Evolutionary conservation across 345 rosid genomes (phyloP).

Genomic region (Populus simonii): DNA sequence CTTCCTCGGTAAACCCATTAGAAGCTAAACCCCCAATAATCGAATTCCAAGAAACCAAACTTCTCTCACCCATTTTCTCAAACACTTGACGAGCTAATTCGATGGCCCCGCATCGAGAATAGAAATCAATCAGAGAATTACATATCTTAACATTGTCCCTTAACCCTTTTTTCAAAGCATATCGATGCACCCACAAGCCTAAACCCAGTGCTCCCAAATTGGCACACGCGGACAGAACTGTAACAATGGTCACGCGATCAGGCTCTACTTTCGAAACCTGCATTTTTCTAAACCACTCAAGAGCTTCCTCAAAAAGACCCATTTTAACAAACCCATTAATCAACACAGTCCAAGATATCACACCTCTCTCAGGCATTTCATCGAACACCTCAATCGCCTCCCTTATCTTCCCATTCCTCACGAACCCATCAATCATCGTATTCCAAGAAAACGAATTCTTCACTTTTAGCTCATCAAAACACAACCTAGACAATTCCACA

Average conservation of each 20-base stretch:
- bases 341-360: slow-evolving; percentile 25
- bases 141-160: slow-evolving; percentile 17
- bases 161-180: slow-evolving; percentile 13
- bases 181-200: slow-evolving; percentile 29
- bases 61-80: slow-evolving; percentile 14
- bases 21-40: slow-evolving; percentile 25
- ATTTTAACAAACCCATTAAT: slow-evolving; percentile 29
- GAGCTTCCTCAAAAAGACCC: slow-evolving; percentile 19
- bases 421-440: slow-evolving; percentile 25
- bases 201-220: slow-evolving; percentile 27
- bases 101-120: slow-evolving; percentile 19
- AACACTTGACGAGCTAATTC: slow-evolving; percentile 26
- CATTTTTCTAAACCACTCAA: slow-evolving; percentile 26
- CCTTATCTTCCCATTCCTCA: slow-evolving; percentile 9
- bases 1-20: slow-evolving; percentile 22
- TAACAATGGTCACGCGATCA: slow-evolving; percentile 23
- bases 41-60: slow-evolving; percentile 29
- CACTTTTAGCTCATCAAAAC: slow-evolving; percentile 12
- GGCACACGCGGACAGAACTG: slow-evolving; percentile 25
- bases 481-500: slow-evolving; percentile 14
- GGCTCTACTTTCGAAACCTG: slow-evolving; percentile 21
- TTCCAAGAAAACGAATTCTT: slow-evolving; percentile 25
- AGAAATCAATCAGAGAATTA: slow-evolving; percentile 28
- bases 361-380: slow-evolving; percentile 27
- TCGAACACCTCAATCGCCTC: slow-evolving; percentile 22